Evolutionary conservation across 1,284 basidiomycete genomes (phyloP).

Genomic region (Trametes polyzona): DNA sequence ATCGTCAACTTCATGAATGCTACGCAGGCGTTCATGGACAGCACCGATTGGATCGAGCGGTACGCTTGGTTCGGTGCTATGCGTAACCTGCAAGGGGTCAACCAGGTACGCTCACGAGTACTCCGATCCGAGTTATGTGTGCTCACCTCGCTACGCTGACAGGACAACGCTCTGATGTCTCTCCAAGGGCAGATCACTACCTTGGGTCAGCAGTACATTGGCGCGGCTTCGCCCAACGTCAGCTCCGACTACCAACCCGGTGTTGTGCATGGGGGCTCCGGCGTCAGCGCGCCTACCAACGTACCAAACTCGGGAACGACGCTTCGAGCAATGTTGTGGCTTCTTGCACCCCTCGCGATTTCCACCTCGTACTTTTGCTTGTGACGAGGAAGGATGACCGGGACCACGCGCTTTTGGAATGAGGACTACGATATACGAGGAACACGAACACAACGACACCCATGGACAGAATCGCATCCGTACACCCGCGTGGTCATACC

Average conservation of each 20-base stretch:
- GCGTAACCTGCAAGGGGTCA: constrained; percentile 38
- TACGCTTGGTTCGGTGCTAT: constrained; percentile 54
- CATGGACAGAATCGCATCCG: too few relatives aligned
- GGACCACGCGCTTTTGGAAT: too few relatives aligned
- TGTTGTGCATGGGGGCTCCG: constrained; percentile 28
- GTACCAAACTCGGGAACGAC: background rate
- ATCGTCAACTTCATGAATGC: constrained; percentile 45
- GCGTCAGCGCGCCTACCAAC: constrained; percentile 7
- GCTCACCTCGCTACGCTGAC: background rate
- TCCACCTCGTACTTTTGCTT: too few relatives aligned
- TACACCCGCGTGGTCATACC: too few relatives aligned
- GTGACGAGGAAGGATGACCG: too few relatives aligned
- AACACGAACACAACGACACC: too few relatives aligned
- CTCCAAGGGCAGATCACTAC: constrained; percentile 34
- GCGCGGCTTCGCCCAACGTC: constrained; percentile 29
- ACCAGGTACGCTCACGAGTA: constrained; percentile 23
- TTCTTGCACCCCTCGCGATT: too few relatives aligned
- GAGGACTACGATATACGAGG: too few relatives aligned
- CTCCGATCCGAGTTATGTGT: background rate
- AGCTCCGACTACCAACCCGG: constrained; percentile 28
- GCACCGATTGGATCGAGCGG: constrained; percentile 46
- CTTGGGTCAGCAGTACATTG: constrained; percentile 41
- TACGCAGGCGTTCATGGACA: constrained; percentile 46
- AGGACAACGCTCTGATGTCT: constrained; percentile 40
- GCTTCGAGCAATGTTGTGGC: background rate